Conservation (phyloP, 805 yeast genomes). For the Pichia scutulata region DNA sequence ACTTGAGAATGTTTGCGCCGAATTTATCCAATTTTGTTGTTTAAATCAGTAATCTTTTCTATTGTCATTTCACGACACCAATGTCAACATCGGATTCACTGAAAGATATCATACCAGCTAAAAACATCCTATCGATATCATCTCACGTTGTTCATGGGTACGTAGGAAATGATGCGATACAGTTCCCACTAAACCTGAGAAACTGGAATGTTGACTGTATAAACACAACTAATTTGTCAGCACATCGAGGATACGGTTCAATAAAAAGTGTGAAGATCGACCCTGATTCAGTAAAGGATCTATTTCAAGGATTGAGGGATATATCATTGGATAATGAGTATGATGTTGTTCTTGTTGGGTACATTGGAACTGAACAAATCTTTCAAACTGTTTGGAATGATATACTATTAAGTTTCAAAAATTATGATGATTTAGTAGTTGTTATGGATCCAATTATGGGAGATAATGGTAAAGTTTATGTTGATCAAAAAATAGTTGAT, state of each 20-base stretch:
- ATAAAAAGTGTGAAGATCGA: slow-evolving; percentile 51
- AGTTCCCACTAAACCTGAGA: slow-evolving; percentile 75
- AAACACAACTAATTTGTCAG: slow-evolving; percentile 82
- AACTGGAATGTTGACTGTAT: slow-evolving; percentile 93
- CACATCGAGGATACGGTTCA: slow-evolving; percentile 82
- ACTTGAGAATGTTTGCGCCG: not conserved
- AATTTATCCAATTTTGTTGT: not conserved
- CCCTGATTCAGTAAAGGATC: slow-evolving; percentile 37
- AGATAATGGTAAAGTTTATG: slow-evolving; percentile 80
- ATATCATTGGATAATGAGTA: slow-evolving; percentile 39
- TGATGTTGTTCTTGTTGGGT: slow-evolving; percentile 71
- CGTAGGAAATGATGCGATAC: slow-evolving; percentile 88
- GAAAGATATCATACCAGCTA: slow-evolving; percentile 3
- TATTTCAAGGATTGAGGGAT: slow-evolving; percentile 48
- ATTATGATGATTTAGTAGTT: slow-evolving; percentile 32
- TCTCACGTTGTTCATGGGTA: slow-evolving; percentile 95
- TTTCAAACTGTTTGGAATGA: slow-evolving; percentile 38
- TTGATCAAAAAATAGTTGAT: slow-evolving; percentile 47
- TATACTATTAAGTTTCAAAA: slow-evolving; percentile 17
- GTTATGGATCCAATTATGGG: slow-evolving; percentile 89
- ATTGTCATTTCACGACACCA: not conserved
- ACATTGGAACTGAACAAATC: slow-evolving; percentile 57
- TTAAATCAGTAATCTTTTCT: too few species aligned
- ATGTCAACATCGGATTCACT: not conserved
- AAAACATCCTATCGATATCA: slow-evolving; percentile 50